Conservation (phyloP, 495 filamentous ascomycete species). For the Choiromyces venosus region DNA sequence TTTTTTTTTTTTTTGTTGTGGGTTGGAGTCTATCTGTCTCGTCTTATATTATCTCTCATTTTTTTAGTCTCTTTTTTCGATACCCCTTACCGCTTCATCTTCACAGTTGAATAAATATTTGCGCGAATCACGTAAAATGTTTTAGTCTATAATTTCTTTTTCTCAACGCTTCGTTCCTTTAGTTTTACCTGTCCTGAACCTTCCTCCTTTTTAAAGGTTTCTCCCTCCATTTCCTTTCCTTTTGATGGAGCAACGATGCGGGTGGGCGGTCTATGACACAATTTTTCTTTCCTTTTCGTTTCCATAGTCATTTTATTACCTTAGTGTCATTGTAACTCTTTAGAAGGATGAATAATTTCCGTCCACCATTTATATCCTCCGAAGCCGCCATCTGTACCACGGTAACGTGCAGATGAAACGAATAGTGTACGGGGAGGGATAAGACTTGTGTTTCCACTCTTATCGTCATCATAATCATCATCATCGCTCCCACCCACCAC, state of each 20-base stretch:
- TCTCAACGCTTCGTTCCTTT: not conserved
- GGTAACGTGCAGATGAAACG: not conserved
- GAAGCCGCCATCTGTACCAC: not conserved
- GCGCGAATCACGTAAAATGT: not conserved
- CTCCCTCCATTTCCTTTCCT: not conserved
- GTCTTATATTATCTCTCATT: not conserved
- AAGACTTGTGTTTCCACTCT: slow-evolving; percentile 1
- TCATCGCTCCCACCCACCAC: not conserved
- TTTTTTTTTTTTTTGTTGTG: not conserved
- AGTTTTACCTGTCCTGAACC: not conserved
- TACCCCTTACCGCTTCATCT: not conserved
- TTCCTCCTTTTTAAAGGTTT: not conserved
- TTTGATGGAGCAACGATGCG: not conserved
- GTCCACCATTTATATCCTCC: not conserved
- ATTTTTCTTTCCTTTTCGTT: not conserved
- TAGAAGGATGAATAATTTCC: not conserved
- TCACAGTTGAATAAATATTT: not conserved
- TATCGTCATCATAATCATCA: not conserved
- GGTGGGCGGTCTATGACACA: not conserved
- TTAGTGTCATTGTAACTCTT: not conserved
- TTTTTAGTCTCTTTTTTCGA: not conserved
- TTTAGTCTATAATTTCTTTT: not conserved
- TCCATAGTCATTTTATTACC: not conserved
- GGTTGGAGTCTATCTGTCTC: not conserved
- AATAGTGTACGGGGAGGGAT: not conserved